Conservation (phyloP, 495 filamentous ascomycete species). For the Daldinia concentrica region DNA sequence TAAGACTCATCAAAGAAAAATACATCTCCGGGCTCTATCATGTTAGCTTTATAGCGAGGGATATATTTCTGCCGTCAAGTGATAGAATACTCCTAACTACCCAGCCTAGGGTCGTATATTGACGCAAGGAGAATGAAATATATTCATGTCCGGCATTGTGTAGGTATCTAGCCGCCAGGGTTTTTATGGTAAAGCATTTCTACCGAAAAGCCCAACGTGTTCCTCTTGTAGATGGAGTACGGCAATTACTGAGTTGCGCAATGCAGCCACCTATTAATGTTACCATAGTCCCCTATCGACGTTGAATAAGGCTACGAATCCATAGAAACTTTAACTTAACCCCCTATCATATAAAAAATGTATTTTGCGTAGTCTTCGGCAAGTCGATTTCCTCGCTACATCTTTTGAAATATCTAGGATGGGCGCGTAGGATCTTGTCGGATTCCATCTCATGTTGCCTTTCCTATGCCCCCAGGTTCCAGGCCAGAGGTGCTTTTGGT, state of each 20-base stretch:
- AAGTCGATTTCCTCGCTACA: background rate
- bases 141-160: background rate
- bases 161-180: background rate
- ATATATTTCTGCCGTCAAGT: conserved; percentile 8
- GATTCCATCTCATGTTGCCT: background rate
- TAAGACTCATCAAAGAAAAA: background rate
- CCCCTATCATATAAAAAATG: conserved; percentile 3
- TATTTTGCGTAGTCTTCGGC: background rate
- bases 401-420: background rate
- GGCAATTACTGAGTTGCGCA: conserved; percentile 5
- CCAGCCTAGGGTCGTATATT: background rate
- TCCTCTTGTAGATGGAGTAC: background rate
- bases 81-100: background rate
- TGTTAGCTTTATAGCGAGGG: background rate
- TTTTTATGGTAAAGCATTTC: background rate
- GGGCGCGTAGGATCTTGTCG: conserved; percentile 4
- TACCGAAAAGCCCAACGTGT: background rate
- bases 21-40: background rate
- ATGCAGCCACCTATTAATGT: background rate
- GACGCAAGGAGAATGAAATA: conserved; percentile 18
- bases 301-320: background rate
- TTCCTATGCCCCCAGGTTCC: conserved; percentile 11
- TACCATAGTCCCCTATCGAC: conserved; percentile 11
- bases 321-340: conserved; percentile 32
- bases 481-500: conserved; percentile 11